Percentiles rank a stretch among this genome's conserved stretches.
phyloP scores from a whole-genome alignment of 805 yeast species.

The Zygoascus flipseniorum region DNA sequence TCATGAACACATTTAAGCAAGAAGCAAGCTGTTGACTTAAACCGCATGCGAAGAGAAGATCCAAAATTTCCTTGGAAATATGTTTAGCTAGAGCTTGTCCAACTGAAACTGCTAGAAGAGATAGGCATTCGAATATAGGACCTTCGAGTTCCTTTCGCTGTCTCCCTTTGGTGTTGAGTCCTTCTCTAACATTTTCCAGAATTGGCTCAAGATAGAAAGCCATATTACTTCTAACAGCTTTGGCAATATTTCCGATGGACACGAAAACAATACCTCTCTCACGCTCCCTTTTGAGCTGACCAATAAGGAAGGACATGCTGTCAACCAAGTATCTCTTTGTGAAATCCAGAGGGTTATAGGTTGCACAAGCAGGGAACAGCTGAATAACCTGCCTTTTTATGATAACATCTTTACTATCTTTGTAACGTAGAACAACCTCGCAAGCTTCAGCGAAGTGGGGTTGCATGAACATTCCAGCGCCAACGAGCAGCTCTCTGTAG shows the following conservation, averaged over 20 bases:
- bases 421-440: conserved; percentile 61
- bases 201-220: conserved; percentile 83
- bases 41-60: conserved; percentile 72
- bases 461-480: conserved; percentile 64
- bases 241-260: conserved; percentile 78
- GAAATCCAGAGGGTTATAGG: conserved; percentile 65
- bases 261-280: conserved; percentile 71
- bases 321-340: conserved; percentile 74
- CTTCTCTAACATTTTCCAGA: conserved; percentile 75
- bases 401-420: conserved; percentile 66
- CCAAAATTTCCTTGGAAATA: conserved; percentile 71
- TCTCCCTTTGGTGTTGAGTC: conserved; percentile 52
- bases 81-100: conserved; percentile 92
- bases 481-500: conserved; percentile 64
- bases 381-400: conserved; percentile 80
- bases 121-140: conserved; percentile 81
- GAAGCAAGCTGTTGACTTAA: conserved; percentile 76
- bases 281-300: conserved; percentile 64
- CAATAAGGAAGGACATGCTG: conserved; percentile 65
- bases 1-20: conserved; percentile 58
- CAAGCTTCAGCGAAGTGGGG: conserved; percentile 69
- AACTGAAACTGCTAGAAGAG: conserved; percentile 77
- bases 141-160: conserved; percentile 63
- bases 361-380: conserved; percentile 75
- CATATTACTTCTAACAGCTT: conserved; percentile 70